These are phyloP conservation scores for Clohesyomyces aquaticus DNA, from an alignment of 495 filamentous ascomycete species.

Conservation along the genomic window DNA sequence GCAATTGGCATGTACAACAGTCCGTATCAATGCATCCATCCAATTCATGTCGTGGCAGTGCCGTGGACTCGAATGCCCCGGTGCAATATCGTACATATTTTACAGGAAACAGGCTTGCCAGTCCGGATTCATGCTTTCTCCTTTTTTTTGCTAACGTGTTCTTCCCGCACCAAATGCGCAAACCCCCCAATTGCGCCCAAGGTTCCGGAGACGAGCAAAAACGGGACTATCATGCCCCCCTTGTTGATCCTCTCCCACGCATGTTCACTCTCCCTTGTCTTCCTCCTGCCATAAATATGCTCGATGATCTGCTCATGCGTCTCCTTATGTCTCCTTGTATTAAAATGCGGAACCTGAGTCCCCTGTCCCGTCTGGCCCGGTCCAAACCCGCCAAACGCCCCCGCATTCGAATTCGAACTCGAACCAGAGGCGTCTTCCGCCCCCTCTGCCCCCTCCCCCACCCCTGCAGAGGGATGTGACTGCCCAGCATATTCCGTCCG, in stretches of 20 bases:
- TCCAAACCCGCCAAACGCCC: conserved; percentile 46
- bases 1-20: conserved; percentile 40
- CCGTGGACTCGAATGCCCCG: background rate
- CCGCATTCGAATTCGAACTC: too few relatives aligned
- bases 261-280: conserved; percentile 39
- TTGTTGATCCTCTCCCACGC: conserved; percentile 42
- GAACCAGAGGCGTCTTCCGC: too few relatives aligned
- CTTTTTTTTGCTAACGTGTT: conserved; percentile 1
- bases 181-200: conserved; percentile 34
- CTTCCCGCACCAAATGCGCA: conserved; percentile 21
- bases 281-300: conserved; percentile 50
- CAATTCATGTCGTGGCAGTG: background rate
- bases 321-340: conserved; percentile 68
- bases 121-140: background rate
- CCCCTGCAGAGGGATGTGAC: background rate
- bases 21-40: conserved; percentile 32
- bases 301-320: conserved; percentile 62
- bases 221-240: conserved; percentile 51
- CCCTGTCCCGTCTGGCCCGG: conserved; percentile 48
- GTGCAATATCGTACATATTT: background rate
- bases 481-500: conserved; percentile 40
- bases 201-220: conserved; percentile 46
- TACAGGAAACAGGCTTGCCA: background rate
- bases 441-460: conserved; percentile 9
- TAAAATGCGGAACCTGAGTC: conserved; percentile 65